These are phyloP conservation scores for Amphirosellinia nigrospora DNA, from an alignment of 495 filamentous ascomycete species.

Conservation along the genomic window DNA sequence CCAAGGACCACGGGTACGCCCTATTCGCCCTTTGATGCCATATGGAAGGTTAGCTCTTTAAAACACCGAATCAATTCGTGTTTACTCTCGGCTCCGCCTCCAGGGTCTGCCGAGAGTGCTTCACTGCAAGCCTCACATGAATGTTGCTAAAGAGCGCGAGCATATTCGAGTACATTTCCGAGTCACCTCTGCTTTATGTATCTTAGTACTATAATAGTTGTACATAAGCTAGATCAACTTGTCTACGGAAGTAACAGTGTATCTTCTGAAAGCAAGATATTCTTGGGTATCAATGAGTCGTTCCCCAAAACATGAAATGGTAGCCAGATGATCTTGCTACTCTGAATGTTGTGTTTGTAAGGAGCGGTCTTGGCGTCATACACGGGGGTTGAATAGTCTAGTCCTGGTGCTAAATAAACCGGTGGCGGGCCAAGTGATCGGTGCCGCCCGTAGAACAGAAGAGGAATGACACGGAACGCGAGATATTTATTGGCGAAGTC, in stretches of 20 bases:
- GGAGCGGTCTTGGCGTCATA: neutral
- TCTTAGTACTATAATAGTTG: neutral
- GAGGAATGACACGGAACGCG: neutral
- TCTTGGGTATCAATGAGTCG: neutral
- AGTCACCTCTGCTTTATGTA: too few relatives aligned
- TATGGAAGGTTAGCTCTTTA: too few relatives aligned
- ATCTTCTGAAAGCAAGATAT: neutral
- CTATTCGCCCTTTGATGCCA: too few relatives aligned
- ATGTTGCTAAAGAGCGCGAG: too few relatives aligned
- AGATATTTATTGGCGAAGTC: slow-evolving; percentile 8
- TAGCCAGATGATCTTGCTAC: neutral
- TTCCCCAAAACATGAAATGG: neutral
- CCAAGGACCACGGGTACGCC: too few relatives aligned
- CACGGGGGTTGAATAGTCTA: too few relatives aligned
- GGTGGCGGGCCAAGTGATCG: neutral
- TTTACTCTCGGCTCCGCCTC: too few relatives aligned
- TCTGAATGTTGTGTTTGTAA: neutral
- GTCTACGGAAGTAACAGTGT: neutral
- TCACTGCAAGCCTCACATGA: too few relatives aligned
- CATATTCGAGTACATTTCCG: too few relatives aligned
- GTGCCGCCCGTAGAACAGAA: neutral
- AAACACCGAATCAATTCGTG: too few relatives aligned
- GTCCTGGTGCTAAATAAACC: neutral
- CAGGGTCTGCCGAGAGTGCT: too few relatives aligned
- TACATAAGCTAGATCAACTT: neutral